Conservation (phyloP, 768 basidiomycete genomes). For the Tulasnella sp. region DNA sequence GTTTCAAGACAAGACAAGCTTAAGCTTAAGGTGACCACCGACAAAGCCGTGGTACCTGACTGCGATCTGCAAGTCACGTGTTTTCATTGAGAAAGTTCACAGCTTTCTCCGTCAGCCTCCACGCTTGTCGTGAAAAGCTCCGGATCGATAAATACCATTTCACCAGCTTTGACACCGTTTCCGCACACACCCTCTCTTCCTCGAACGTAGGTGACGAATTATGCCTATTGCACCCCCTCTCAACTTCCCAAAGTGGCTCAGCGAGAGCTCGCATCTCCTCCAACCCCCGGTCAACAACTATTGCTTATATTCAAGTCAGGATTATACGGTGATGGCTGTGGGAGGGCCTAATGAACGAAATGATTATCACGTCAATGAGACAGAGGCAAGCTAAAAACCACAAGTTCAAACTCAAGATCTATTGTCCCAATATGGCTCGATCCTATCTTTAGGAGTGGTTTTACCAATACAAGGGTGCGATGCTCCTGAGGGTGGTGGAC, state of each 20-base stretch:
- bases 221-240: conserved; percentile 74
- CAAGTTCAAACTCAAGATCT: background rate
- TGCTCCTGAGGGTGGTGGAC: conserved; percentile 80
- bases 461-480: conserved; percentile 88
- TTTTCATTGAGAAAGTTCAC: no score
- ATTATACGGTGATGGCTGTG: conserved; percentile 91
- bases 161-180: no score
- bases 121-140: no score
- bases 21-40: no score
- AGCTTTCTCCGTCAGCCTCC: no score
- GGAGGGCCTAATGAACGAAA: conserved; percentile 91
- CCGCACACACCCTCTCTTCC: background rate
- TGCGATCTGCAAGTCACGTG: no score
- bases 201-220: conserved; percentile 5
- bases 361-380: conserved; percentile 93
- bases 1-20: no score
- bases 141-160: no score
- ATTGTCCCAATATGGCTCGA: background rate
- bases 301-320: conserved; percentile 65
- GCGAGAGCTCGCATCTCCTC: conserved; percentile 62
- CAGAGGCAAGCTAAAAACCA: conserved; percentile 44
- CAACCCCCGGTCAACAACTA: conserved; percentile 91
- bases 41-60: no score
- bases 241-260: conserved; percentile 83
- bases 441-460: conserved; percentile 73